Base-by-base conservation (phyloP, 2,329 filamentous ascomycete genomes). In the Emydomyces testavorans region DNA sequence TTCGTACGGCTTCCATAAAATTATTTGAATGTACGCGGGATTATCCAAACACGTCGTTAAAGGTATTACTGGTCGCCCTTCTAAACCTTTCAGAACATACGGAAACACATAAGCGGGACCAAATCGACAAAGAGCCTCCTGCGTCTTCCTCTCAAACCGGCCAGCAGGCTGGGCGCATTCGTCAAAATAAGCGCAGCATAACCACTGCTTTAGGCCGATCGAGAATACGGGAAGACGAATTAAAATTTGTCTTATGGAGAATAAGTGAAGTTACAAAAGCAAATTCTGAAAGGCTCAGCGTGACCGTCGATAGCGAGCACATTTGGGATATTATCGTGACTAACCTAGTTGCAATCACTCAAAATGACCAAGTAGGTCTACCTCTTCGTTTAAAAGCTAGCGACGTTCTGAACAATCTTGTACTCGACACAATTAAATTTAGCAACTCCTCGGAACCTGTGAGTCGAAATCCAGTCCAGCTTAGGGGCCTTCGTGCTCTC, bases 11-110 rank as follows among this genome's bases (percentile, higher is more conserved):
- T 2, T 87, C 88, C 1, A 80, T 80, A 1, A 80, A 92, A 53
- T 72, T 98, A 15, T 81, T 96, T 50, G 92, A 96, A 62, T 94
- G 88, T 65, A 96, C 89, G 0, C 74, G 83, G 13, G 89, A 95
- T 56, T 96, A 94, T 58, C 86, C 88, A 0, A 88, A 90, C 54
- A 74, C 80, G 13, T 74, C 87, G 0, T 96, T 96, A 57, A 70
- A 83, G 4, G 78, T 85, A 53, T 79, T 96, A 7, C 71, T 96
- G 1, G 70, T 74, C 46, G 83, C 88, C 0, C 74, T 94, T 3
- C 88, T 87, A 58, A 73, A 76, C 38, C 71, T 95, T 5, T 71
- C 94, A 4, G 73, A 55, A 39, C 53, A 56, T 38, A 62, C 61
- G 8, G 56, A 61, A 38, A 56, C 59, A 38, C 76, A 73, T 53